phyloP scores from a whole-genome alignment of 2,329 filamentous ascomycete genomes.

The Byssochlamys sp. region DNA sequence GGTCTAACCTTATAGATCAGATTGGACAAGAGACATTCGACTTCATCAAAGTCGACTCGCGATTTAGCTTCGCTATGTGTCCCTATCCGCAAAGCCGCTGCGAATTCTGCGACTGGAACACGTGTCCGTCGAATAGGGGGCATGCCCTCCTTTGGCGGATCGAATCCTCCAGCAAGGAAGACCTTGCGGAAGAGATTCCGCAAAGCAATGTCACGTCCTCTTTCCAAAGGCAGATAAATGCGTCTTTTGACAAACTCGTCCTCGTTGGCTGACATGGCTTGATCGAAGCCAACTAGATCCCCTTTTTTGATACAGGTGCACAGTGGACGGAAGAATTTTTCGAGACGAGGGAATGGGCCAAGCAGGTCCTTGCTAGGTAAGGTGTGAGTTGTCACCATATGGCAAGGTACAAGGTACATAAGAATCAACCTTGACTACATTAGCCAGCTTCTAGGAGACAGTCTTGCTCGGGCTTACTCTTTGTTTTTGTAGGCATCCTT shows the following conservation, averaged over 20 bases:
- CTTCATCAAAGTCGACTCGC: conserved; percentile 74
- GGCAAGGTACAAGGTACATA: conserved; percentile 88
- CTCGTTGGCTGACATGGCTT: conserved; percentile 69
- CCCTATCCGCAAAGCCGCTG: conserved; percentile 68
- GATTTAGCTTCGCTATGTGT: conserved; percentile 44
- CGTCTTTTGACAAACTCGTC: conserved; percentile 87
- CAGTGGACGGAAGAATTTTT: conserved; percentile 68
- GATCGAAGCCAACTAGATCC: conserved; percentile 73
- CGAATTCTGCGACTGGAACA: conserved; percentile 74
- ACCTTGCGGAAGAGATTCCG: conserved; percentile 89
- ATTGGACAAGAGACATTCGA: conserved; percentile 88
- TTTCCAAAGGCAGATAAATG: conserved; percentile 88
- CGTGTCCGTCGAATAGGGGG: conserved; percentile 57
- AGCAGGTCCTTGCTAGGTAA: conserved; percentile 67
- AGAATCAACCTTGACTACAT: conserved; percentile 61
- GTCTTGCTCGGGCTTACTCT: conserved; percentile 42
- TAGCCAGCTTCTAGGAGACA: conserved; percentile 8
- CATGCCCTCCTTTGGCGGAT: conserved; percentile 61
- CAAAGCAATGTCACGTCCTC: conserved; percentile 80
- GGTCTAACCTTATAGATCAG: conserved; percentile 87
- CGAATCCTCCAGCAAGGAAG: conserved; percentile 73
- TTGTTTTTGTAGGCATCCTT: conserved; percentile 63
- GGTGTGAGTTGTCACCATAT: conserved; percentile 75
- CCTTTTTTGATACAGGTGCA: conserved; percentile 70
- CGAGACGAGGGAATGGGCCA: conserved; percentile 63